Base-by-base conservation (phyloP, 2,329 filamentous ascomycete genomes). In the Emergomyces pasteurianus region DNA sequence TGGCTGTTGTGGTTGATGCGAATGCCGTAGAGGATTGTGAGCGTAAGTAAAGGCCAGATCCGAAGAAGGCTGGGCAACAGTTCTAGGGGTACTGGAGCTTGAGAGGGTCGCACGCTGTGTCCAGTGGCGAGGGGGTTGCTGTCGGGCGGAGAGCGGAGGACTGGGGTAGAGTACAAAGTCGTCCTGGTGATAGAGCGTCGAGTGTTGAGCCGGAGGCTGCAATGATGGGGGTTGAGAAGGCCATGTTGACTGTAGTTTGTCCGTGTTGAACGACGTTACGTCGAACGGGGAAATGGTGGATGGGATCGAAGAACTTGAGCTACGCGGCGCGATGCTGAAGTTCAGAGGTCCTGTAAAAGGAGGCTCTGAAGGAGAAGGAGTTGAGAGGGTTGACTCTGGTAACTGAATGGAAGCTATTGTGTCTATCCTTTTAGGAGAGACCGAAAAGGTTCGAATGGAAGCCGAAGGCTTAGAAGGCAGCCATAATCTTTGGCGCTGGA, bases 251-350 rank as follows among this genome's bases (percentile, higher is more conserved):
- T 75, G 75, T 66, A 70, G 70, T 68, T 72, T 70, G 77, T 79
- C 76, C 77, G 77, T 78, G 72, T 68, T 77, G 77, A 77, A 77
- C 73, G 77, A 77, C 74, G 71, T 72, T 58, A 72, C 60, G 75
- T 77, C 74, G 74, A 73, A 71, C 71, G 74, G 66, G 62, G 68
- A 60, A 71, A 73, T 71, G 62, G 66, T 72, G 63, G 63, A 58
- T 61, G 63, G 59, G 58, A 63, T 62, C 64, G 67, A 63, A 67
- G 74, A 74, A 76, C 72, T 74, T 69, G 72, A 72, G 75, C 74
- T 73, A 75, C 72, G 69, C 71, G 71, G 69, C 66, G 73, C 71
- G 72, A 67, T 70, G 72, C 73, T 70, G 43, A 71, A 73, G 73
- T 76, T 77, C 76, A 78, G 74, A 78, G 75, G 66, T 73, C 72